These are phyloP conservation scores for Auricularia auricula-judae DNA, from an alignment of 768 basidiomycete genomes.

Conservation along the genomic window DNA sequence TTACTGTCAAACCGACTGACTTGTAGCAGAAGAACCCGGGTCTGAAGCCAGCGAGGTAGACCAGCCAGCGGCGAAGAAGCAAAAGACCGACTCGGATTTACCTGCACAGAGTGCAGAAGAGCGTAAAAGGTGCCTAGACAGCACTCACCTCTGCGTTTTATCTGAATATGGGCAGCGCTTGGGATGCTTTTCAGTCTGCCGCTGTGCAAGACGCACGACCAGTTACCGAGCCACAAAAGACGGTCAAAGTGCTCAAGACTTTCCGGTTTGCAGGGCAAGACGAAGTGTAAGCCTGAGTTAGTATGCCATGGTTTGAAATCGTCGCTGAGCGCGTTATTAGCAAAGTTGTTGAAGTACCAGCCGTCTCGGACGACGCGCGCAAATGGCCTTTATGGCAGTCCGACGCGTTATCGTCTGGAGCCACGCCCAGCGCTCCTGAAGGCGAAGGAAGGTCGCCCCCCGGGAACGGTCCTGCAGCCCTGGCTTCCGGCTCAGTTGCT, in stretches of 20 bases:
- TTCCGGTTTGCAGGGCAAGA: conserved; percentile 72
- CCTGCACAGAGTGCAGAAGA: neutral
- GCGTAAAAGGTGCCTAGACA: neutral
- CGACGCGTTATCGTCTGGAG: conserved; percentile 3
- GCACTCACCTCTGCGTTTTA: neutral
- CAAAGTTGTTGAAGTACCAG: conserved; percentile 62
- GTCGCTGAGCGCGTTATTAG: conserved; percentile 26
- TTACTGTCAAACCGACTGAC: neutral
- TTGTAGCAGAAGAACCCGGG: neutral
- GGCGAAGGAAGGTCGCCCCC: conserved; percentile 4
- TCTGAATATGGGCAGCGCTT: neutral
- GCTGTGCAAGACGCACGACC: neutral
- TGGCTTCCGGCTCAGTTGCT: neutral
- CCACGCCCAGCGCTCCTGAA: neutral
- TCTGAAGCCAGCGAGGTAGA: neutral
- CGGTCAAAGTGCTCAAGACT: conserved; percentile 57
- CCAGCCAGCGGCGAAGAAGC: neutral
- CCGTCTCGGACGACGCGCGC: conserved; percentile 62
- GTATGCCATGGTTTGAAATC: neutral
- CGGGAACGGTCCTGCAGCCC: conserved; percentile 1
- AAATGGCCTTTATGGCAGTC: conserved; percentile 54
- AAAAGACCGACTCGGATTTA: neutral
- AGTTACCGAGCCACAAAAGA: conserved; percentile 18
- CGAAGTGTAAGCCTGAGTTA: conserved; percentile 40
- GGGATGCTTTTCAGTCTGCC: neutral